Evolutionary conservation across 2,329 filamentous ascomycete genomes (phyloP), one percentile per base, ranked within the genome.

Genomic region (Thermothelomyces thermophilus): DNA sequence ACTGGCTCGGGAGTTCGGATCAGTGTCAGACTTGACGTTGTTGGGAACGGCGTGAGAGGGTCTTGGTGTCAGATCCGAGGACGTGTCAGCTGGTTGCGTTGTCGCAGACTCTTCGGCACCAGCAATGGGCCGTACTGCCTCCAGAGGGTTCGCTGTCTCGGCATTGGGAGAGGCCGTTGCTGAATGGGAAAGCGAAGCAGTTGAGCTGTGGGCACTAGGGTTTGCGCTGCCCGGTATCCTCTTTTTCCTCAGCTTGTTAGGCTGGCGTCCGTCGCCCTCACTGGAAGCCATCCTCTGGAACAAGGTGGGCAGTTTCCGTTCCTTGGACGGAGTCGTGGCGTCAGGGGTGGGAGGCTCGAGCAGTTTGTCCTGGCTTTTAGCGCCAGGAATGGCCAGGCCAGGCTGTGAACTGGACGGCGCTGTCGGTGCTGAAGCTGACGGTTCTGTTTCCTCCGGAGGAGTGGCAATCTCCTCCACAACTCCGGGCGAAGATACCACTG

Each of bases 171-270:
- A 78, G 1, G 67, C 66, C 9, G 68, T 63, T 37, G 69, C 66
- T 11, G 72, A 73, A 34, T 73, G 68, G 5, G 71, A 65, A 14
- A 95, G 72, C 7, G 90, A 96, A 14, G 86, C 80, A 6, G 80
- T 86, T 14, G 93, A 97, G 63, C 90, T 96, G 56, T 95, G 90
- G 0, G 91, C 90, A 64, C 91, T 96, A 17, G 84, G 84, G 59
- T 89, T 90, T 19, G 86, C 70, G 62, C 87, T 88, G 36, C 82
- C 84, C 0, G 87, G 84, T 48, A 86, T 73, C 55, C 83, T 77
- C 68, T 88, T 95, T 73, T 97, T 97, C 66, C 85, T 86, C 45
- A 98, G 72, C 68, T 96, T 95, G 62, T 95, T 96, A 0, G 90
- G 88, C 63, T 84, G 85, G 40, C 87, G 80, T 60, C 78, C 83